Evolutionary conservation across 352 stramenopile species (phyloP).

Genomic region (Phytophthora quininea): DNA sequence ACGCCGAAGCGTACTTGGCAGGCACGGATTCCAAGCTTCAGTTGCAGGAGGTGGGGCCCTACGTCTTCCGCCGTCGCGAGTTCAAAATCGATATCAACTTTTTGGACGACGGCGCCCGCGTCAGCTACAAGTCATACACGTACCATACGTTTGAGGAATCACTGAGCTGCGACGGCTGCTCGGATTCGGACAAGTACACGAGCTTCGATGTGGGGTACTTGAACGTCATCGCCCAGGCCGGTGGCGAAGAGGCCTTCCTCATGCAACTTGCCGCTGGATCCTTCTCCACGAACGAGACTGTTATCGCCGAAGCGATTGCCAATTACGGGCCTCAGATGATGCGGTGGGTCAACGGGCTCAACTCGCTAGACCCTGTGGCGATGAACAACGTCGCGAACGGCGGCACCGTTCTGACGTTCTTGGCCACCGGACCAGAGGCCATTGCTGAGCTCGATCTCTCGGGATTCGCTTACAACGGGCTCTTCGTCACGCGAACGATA

Average conservation of each 20-base stretch:
- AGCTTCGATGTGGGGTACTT: slow-evolving; percentile 67
- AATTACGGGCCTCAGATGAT: slow-evolving; percentile 67
- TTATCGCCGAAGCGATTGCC: slow-evolving; percentile 32
- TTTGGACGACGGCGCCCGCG: slow-evolving; percentile 35
- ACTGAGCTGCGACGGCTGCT: slow-evolving; percentile 56
- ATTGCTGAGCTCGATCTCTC: slow-evolving; percentile 53
- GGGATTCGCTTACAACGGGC: slow-evolving; percentile 77
- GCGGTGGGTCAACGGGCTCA: slow-evolving; percentile 78
- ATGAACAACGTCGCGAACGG: slow-evolving; percentile 62
- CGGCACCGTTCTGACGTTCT: slow-evolving; percentile 51
- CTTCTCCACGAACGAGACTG: slow-evolving; percentile 13
- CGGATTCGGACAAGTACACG: slow-evolving; percentile 52
- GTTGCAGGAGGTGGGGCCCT: slow-evolving; percentile 60
- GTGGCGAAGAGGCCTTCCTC: slow-evolving; percentile 63
- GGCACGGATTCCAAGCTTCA: slow-evolving; percentile 49
- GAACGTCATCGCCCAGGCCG: slow-evolving; percentile 65
- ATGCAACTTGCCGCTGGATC: slow-evolving; percentile 48
- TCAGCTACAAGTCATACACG: slow-evolving; percentile 71
- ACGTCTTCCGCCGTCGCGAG: slow-evolving; percentile 64
- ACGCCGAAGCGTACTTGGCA: slow-evolving; percentile 47
- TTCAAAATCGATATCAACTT: slow-evolving; percentile 64
- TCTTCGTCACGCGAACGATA: slow-evolving; percentile 65
- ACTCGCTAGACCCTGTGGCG: slow-evolving; percentile 69
- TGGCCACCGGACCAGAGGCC: slow-evolving; percentile 27
- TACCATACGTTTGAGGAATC: slow-evolving; percentile 58